Conservation (phyloP, 1,284 basidiomycete genomes). For the Vanrija sp. region DNA sequence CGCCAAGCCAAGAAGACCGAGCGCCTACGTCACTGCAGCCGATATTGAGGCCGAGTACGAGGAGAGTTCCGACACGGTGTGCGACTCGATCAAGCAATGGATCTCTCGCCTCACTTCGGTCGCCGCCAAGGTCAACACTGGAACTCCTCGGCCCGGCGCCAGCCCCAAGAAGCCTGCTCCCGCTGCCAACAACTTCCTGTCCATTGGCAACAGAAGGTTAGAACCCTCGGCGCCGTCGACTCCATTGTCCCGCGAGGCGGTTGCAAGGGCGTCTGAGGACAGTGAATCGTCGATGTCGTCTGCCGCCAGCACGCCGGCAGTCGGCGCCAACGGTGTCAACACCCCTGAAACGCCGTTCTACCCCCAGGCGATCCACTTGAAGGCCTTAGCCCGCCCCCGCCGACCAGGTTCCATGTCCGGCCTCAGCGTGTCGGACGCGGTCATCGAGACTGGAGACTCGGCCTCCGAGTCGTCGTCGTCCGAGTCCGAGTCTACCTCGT, state of each 20-base stretch:
- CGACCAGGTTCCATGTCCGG: constrained; percentile 36
- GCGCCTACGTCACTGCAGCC: too few relatives aligned
- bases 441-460: constrained; percentile 38
- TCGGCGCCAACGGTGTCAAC: background rate
- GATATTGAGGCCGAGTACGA: constrained; percentile 4
- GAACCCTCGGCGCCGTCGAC: too few relatives aligned
- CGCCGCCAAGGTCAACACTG: constrained; percentile 15
- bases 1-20: background rate
- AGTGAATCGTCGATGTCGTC: background rate
- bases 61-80: constrained; percentile 5
- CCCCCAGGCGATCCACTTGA: constrained; percentile 25
- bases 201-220: too few relatives aligned
- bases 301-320: background rate
- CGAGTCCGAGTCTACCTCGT: constrained; percentile 13
- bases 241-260: too few relatives aligned
- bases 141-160: background rate
- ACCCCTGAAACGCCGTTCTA: constrained; percentile 9
- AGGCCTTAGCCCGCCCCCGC: constrained; percentile 23
- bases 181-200: background rate
- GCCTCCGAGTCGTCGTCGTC: constrained; percentile 24
- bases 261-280: background rate
- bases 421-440: constrained; percentile 39
- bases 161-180: background rate
- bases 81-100: constrained; percentile 31
- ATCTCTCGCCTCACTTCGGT: constrained; percentile 21